phyloP scores from a whole-genome alignment of 2,329 filamentous ascomycete genomes.

The Leptoxyphium fumago region DNA sequence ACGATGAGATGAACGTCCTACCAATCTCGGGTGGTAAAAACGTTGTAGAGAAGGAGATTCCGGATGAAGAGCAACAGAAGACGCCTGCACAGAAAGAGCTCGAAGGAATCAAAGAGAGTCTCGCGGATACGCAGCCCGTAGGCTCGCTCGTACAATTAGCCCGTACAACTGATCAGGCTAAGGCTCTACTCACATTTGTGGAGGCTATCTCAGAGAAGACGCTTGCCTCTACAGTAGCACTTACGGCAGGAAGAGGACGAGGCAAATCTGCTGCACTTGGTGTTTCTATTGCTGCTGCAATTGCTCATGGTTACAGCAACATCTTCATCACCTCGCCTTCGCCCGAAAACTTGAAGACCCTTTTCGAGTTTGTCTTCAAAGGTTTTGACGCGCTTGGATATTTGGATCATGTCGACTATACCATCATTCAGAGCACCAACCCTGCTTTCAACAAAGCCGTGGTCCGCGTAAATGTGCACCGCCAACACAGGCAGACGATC shows the following conservation, averaged over 20 bases:
- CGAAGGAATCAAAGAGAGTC: conserved; percentile 70
- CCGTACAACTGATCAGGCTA: conserved; percentile 87
- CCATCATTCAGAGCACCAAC: conserved; percentile 94
- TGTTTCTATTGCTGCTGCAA: conserved; percentile 81
- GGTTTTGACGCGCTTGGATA: conserved; percentile 92
- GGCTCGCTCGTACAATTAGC: conserved; percentile 73
- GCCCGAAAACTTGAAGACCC: conserved; percentile 93
- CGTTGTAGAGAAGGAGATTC: conserved; percentile 67
- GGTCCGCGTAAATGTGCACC: conserved; percentile 87
- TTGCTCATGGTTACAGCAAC: conserved; percentile 95
- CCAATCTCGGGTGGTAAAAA: conserved; percentile 92
- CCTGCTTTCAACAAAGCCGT: conserved; percentile 99
- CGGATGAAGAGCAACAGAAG: conserved; percentile 60
- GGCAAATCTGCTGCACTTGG: conserved; percentile 95
- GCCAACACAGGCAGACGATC: conserved; percentile 90
- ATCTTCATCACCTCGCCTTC: conserved; percentile 98
- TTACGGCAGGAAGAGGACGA: conserved; percentile 86
- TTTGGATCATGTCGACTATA: conserved; percentile 90
- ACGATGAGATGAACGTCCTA: conserved; percentile 93
- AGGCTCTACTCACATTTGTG: conserved; percentile 90
- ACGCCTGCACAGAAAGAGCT: conserved; percentile 59
- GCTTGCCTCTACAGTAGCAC: conserved; percentile 75
- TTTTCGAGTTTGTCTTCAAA: conserved; percentile 98
- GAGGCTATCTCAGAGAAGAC: conserved; percentile 96
- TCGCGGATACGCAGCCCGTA: conserved; percentile 74